Percentiles rank a stretch among this genome's conserved stretches.
Evolutionary conservation across 106 monocot species (phyloP).

Genomic region (Alisma plantagoaquatica): DNA sequence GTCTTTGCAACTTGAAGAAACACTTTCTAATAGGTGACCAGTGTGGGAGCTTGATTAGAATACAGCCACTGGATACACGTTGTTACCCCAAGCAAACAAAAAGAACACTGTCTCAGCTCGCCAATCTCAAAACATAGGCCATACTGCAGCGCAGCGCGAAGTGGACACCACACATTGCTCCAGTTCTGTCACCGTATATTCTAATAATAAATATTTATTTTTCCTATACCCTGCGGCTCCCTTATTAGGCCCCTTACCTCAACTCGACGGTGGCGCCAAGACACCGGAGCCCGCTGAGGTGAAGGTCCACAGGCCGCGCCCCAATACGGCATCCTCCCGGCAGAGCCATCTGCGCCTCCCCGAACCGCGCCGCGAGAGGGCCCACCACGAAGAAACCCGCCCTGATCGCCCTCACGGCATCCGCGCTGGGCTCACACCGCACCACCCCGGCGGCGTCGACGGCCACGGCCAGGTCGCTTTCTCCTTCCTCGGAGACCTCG

Average conservation of each 20-base stretch:
- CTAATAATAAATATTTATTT: too few species aligned
- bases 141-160: too few species aligned
- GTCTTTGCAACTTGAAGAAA: too few species aligned
- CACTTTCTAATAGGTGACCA: too few species aligned
- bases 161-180: too few species aligned
- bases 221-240: too few species aligned
- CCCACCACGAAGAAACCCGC: slow-evolving; percentile 48
- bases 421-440: slow-evolving; percentile 18
- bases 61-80: too few species aligned
- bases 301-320: slow-evolving; percentile 34
- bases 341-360: slow-evolving; percentile 33
- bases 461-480: slow-evolving; percentile 7
- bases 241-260: slow-evolving; percentile 14
- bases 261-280: slow-evolving; percentile 30
- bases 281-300: slow-evolving; percentile 22
- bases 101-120: too few species aligned
- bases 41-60: too few species aligned
- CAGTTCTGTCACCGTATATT: too few species aligned
- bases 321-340: slow-evolving; percentile 45
- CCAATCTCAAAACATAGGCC: too few species aligned
- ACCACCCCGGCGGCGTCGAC: slow-evolving; percentile 20
- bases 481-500: slow-evolving; percentile 17
- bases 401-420: slow-evolving; percentile 21
- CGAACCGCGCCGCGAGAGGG: slow-evolving; percentile 37
- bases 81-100: too few species aligned